phyloP scores from a whole-genome alignment of 306 rosid species.

The Vachellia collinsii region DNA sequence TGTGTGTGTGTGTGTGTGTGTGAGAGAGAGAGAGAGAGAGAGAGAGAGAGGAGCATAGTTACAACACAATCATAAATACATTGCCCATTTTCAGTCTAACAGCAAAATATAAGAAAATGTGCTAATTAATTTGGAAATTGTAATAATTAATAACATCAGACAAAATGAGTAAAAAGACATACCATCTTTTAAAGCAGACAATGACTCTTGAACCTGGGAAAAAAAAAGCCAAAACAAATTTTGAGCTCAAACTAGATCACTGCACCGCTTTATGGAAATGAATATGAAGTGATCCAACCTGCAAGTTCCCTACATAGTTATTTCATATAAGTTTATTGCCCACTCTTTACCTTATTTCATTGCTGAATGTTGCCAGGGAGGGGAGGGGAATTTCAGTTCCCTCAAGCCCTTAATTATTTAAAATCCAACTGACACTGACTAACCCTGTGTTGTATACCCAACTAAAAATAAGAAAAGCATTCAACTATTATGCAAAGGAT shows the following conservation, averaged over 20 bases:
- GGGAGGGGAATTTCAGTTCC: background rate
- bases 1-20: background rate
- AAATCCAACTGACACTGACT: conserved; percentile 6
- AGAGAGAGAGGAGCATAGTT: background rate
- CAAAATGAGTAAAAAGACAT: conserved; percentile 33
- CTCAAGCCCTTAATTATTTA: background rate
- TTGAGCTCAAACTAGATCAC: conserved; percentile 33
- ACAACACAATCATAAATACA: conserved; percentile 6
- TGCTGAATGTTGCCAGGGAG: conserved; percentile 10
- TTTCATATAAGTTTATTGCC: conserved; percentile 18
- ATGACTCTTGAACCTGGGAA: conserved; percentile 65
- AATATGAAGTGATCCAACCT: conserved; percentile 7
- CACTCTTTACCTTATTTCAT: background rate
- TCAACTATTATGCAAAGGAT: background rate
- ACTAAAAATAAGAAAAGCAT: conserved; percentile 20
- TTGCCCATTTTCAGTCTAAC: conserved; percentile 9
- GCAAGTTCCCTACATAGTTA: conserved; percentile 24
- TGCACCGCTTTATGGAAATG: conserved; percentile 1
- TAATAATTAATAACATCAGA: conserved; percentile 17
- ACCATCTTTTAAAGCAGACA: conserved; percentile 78
- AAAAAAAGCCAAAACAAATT: conserved; percentile 14
- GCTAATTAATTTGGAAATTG: conserved; percentile 19
- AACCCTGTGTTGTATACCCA: conserved; percentile 11
- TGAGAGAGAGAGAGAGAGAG: background rate
- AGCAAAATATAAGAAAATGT: conserved; percentile 24